Evolutionary conservation across 257 asterid species (phyloP).

Genomic region (Knoxia roxburghii): DNA sequence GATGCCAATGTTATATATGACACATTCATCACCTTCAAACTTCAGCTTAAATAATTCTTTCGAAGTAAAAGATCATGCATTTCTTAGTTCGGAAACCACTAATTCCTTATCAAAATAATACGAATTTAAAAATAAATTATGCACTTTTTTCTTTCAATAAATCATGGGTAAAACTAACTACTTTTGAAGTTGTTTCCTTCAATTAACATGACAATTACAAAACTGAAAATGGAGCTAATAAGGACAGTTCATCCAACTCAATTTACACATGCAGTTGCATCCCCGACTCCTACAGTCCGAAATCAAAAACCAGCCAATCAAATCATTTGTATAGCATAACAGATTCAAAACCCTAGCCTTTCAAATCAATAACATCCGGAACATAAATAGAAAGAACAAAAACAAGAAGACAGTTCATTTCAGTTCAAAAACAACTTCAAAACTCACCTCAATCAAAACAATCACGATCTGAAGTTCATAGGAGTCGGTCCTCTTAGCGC

Average conservation of each 20-base stretch:
- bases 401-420: conserved; percentile 8
- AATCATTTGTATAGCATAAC: conserved; percentile 24
- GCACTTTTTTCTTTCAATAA: too few species aligned
- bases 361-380: not conserved
- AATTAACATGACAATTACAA: not conserved
- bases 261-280: not conserved
- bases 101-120: not conserved
- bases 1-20: too few species aligned
- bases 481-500: conserved; percentile 7
- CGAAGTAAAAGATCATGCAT: not conserved
- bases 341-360: conserved; percentile 41
- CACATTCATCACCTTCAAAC: too few species aligned
- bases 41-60: not conserved
- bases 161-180: not conserved
- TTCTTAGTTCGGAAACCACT: not conserved
- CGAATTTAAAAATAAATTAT: not conserved
- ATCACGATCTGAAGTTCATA: conserved; percentile 13
- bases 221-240: not conserved
- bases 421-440: conserved; percentile 17
- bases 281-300: not conserved
- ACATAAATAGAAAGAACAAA: conserved; percentile 6
- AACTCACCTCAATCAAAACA: conserved; percentile 29
- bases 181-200: not conserved
- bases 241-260: not conserved
- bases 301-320: conserved; percentile 7